These are phyloP conservation scores for Zanthoxylum bungeanum DNA, from an alignment of 345 rosid genomes.

Conservation along the genomic window DNA sequence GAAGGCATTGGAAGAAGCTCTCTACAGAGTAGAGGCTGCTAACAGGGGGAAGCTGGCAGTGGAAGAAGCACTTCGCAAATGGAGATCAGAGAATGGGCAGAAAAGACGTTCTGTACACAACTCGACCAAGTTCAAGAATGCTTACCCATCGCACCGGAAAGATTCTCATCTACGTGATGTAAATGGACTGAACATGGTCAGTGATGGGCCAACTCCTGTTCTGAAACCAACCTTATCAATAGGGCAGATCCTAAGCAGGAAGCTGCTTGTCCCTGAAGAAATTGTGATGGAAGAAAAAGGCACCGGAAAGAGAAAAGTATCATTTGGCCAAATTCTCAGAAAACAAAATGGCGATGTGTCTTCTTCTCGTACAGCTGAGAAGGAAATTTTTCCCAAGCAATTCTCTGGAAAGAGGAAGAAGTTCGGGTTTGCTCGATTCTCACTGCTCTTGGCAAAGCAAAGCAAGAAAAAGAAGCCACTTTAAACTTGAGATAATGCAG, in stretches of 20 bases:
- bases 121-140: slow-evolving; percentile 69
- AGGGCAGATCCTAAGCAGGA: slow-evolving; percentile 91
- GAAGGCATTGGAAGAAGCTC: slow-evolving; percentile 64
- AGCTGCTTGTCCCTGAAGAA: slow-evolving; percentile 72
- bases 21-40: slow-evolving; percentile 62
- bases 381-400: slow-evolving; percentile 41
- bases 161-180: slow-evolving; percentile 56
- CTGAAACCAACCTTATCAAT: slow-evolving; percentile 78
- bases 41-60: slow-evolving; percentile 53
- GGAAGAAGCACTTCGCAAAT: slow-evolving; percentile 68
- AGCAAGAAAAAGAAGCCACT: slow-evolving; percentile 65
- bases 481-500: slow-evolving; percentile 43
- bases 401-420: slow-evolving; percentile 71
- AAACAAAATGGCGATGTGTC: slow-evolving; percentile 37
- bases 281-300: slow-evolving; percentile 37
- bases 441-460: slow-evolving; percentile 61
- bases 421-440: slow-evolving; percentile 67
- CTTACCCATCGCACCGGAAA: slow-evolving; percentile 43
- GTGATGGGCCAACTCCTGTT: slow-evolving; percentile 40
- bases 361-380: slow-evolving; percentile 30
- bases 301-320: slow-evolving; percentile 45
- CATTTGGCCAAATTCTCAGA: slow-evolving; percentile 82
- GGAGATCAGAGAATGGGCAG: slow-evolving; percentile 64
- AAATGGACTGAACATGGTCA: slow-evolving; percentile 47
- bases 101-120: slow-evolving; percentile 50